phyloP scores from a whole-genome alignment of 2,329 filamentous ascomycete genomes.

The Pseudogymnoascus destructans region DNA sequence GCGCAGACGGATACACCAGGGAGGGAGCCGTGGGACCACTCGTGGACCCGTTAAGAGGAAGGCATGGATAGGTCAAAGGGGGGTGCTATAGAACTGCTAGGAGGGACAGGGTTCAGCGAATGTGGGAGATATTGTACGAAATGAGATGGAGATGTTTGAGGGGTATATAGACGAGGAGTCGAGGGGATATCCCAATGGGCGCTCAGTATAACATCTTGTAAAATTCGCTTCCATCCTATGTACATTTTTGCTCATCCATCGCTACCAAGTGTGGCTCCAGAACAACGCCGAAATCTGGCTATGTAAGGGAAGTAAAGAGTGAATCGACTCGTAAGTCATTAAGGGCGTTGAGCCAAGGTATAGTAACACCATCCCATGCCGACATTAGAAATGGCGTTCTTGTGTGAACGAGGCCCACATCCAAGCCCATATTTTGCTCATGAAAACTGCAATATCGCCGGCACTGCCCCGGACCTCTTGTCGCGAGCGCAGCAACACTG shows the following conservation, averaged over 20 bases:
- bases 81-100: background rate
- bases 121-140: background rate
- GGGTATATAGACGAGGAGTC: background rate
- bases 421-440: slow-evolving; percentile 3
- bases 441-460: background rate
- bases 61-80: background rate
- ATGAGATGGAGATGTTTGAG: background rate
- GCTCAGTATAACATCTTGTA: slow-evolving; percentile 5
- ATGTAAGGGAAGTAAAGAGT: slow-evolving; percentile 5
- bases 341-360: slow-evolving; percentile 7
- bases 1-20: slow-evolving; percentile 73
- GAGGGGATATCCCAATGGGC: background rate
- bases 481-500: background rate
- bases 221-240: slow-evolving; percentile 4
- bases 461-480: background rate
- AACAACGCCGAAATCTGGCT: slow-evolving; percentile 2
- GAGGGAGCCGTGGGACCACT: slow-evolving; percentile 79
- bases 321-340: slow-evolving; percentile 8
- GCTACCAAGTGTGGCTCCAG: slow-evolving; percentile 8
- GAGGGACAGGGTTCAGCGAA: background rate
- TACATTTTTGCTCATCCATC: slow-evolving; percentile 8
- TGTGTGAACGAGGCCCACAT: background rate
- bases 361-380: slow-evolving; percentile 7
- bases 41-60: slow-evolving; percentile 54
- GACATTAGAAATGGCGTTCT: slow-evolving; percentile 2